Evolutionary conservation across 805 yeast genomes (phyloP).

Genomic region (Starmerella bombi): DNA sequence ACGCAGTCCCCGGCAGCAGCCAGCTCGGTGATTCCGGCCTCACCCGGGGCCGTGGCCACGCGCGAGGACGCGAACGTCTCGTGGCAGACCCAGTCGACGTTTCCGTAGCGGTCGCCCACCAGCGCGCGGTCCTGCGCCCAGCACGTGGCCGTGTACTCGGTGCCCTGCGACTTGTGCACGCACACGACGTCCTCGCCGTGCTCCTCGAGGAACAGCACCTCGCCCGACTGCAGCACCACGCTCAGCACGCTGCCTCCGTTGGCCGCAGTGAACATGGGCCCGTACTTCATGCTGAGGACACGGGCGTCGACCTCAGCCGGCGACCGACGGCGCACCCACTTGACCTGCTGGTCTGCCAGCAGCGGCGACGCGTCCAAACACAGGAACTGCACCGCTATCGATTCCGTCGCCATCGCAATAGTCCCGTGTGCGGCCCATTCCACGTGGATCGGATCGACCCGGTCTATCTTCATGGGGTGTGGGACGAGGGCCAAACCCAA

Average conservation of each 20-base stretch:
- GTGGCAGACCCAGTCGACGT: not conserved
- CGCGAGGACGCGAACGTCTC: not conserved
- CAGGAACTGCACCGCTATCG: constrained; percentile 8
- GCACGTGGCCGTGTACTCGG: not conserved
- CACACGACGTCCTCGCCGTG: not conserved
- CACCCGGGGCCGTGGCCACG: not conserved
- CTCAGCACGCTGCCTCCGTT: constrained; percentile 6
- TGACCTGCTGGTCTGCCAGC: not conserved
- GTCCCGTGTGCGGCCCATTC: constrained; percentile 15
- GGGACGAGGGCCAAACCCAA: not conserved
- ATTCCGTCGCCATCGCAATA: constrained; percentile 12
- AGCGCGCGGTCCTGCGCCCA: not conserved
- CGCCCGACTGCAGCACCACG: constrained; percentile 7
- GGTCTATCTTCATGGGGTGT: constrained; percentile 10
- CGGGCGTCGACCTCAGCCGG: constrained; percentile 2
- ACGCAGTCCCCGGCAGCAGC: not conserved
- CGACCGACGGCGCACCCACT: constrained; percentile 7
- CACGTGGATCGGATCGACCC: constrained; percentile 15
- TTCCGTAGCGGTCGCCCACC: not conserved
- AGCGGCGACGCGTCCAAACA: constrained; percentile 5
- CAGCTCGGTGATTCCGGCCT: not conserved
- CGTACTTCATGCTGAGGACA: constrained; percentile 11
- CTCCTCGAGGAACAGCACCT: constrained; percentile 3
- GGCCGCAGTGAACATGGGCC: constrained; percentile 4
- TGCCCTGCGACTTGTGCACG: not conserved